Evolutionary conservation across 2,329 filamentous ascomycete genomes (phyloP).

Genomic region (Fusarium torreyae): DNA sequence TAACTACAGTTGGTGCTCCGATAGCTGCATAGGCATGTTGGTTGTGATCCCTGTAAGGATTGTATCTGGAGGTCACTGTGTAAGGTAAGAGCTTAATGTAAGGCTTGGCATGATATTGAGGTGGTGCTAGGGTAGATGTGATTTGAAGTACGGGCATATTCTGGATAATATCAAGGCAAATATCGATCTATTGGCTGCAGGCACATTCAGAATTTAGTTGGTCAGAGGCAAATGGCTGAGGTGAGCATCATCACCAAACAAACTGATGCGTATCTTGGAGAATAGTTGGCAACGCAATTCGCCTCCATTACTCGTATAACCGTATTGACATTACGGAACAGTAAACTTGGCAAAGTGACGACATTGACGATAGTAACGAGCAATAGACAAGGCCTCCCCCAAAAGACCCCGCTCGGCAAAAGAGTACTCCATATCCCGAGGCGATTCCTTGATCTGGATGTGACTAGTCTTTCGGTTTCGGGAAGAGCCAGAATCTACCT

Average conservation of each 20-base stretch:
- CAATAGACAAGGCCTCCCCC: slow-evolving; percentile 11
- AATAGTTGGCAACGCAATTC: not conserved
- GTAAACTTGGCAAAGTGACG: slow-evolving; percentile 34
- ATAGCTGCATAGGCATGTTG: slow-evolving; percentile 10
- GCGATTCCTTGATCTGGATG: slow-evolving; percentile 18
- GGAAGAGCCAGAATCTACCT: slow-evolving; percentile 19
- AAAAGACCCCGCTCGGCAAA: slow-evolving; percentile 29
- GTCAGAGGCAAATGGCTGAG: not conserved
- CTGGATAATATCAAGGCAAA: slow-evolving; percentile 7
- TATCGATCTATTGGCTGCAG: slow-evolving; percentile 1
- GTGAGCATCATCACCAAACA: not conserved
- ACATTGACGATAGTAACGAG: slow-evolving; percentile 27
- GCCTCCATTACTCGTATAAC: slow-evolving; percentile 17
- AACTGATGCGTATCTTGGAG: not conserved
- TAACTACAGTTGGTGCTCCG: slow-evolving; percentile 7
- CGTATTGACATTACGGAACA: not conserved
- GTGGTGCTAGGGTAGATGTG: not conserved
- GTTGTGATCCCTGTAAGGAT: slow-evolving; percentile 8
- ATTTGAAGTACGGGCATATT: not conserved
- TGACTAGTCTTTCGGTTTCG: slow-evolving; percentile 21
- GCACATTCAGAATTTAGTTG: not conserved
- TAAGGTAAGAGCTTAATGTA: slow-evolving; percentile 2
- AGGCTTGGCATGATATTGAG: slow-evolving; percentile 20
- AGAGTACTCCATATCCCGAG: slow-evolving; percentile 35
- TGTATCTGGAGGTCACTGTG: slow-evolving; percentile 19